Evolutionary conservation across 805 yeast genomes (phyloP).

Genomic region (Teunomyces atbi): DNA sequence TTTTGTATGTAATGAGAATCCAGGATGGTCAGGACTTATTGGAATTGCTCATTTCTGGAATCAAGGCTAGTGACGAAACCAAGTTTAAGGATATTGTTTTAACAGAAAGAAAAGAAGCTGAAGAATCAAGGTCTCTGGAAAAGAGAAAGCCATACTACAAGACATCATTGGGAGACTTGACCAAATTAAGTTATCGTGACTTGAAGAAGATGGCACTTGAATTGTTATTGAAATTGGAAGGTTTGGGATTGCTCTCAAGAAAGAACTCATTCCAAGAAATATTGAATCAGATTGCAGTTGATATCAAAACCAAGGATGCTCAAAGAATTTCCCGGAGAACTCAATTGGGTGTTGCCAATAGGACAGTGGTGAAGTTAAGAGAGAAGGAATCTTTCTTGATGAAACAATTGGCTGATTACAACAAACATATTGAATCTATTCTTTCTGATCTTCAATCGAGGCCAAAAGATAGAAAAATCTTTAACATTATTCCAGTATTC

Average conservation of each 20-base stretch:
- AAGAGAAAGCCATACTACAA: constrained; percentile 44
- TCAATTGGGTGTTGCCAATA: constrained; percentile 41
- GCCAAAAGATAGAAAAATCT: constrained; percentile 46
- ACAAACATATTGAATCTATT: constrained; percentile 44
- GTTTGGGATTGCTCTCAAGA: constrained; percentile 61
- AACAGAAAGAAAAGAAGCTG: constrained; percentile 36
- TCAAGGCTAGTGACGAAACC: constrained; percentile 66
- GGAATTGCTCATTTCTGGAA: constrained; percentile 67
- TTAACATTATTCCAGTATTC: constrained; percentile 52
- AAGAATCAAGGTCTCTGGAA: constrained; percentile 36
- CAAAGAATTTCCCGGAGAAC: constrained; percentile 42
- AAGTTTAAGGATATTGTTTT: constrained; percentile 55
- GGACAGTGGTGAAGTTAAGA: constrained; percentile 42
- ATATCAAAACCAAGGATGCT: constrained; percentile 55
- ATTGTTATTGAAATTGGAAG: constrained; percentile 72
- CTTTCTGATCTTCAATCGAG: constrained; percentile 43
- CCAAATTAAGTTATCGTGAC: constrained; percentile 59
- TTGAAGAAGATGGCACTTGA: constrained; percentile 76
- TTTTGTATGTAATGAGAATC: constrained; percentile 79
- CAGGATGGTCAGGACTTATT: constrained; percentile 70
- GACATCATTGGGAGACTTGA: constrained; percentile 51
- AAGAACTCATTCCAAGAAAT: constrained; percentile 73
- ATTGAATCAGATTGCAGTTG: constrained; percentile 79
- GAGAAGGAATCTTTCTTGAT: constrained; percentile 46
- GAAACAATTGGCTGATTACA: constrained; percentile 46